Percentiles rank a stretch among this genome's conserved stretches.
Evolutionary conservation across 306 rosid species (phyloP).

Genomic region (Aeschynomene evenia): DNA sequence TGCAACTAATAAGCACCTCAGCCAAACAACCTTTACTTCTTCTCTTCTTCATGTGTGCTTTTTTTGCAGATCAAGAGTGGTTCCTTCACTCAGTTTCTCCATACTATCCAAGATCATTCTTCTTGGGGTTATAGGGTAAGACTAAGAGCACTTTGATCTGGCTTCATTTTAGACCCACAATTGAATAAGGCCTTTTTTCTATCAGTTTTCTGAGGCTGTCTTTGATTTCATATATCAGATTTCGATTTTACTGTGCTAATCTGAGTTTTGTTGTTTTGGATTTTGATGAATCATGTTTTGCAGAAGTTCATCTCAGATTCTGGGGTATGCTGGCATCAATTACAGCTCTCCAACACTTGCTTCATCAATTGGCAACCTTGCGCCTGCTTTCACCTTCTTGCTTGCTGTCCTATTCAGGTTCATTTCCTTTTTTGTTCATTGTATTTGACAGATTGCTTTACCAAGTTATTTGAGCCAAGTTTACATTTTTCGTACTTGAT

Average conservation of each 20-base stretch:
- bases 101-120: conserved; percentile 58
- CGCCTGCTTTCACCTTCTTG: conserved; percentile 89
- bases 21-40: too few relatives aligned
- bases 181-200: not conserved
- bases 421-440: not conserved
- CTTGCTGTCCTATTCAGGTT: conserved; percentile 85
- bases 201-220: not conserved
- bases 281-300: conserved; percentile 4
- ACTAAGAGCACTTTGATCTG: conserved; percentile 26
- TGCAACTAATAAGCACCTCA: not conserved
- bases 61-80: conserved; percentile 56
- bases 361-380: conserved; percentile 80
- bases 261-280: not conserved
- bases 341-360: conserved; percentile 89
- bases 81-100: conserved; percentile 70
- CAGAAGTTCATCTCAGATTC: conserved; percentile 70
- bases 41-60: conserved; percentile 2
- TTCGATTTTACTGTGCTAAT: not conserved
- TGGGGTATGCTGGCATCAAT: conserved; percentile 70
- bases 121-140: conserved; percentile 82
- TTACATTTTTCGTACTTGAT: not conserved
- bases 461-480: not conserved
- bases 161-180: not conserved
- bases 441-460: not conserved
- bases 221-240: too few relatives aligned